Evolutionary conservation across 2,329 filamentous ascomycete species (phyloP).

Genomic region (Sphaceloma murrayae): DNA sequence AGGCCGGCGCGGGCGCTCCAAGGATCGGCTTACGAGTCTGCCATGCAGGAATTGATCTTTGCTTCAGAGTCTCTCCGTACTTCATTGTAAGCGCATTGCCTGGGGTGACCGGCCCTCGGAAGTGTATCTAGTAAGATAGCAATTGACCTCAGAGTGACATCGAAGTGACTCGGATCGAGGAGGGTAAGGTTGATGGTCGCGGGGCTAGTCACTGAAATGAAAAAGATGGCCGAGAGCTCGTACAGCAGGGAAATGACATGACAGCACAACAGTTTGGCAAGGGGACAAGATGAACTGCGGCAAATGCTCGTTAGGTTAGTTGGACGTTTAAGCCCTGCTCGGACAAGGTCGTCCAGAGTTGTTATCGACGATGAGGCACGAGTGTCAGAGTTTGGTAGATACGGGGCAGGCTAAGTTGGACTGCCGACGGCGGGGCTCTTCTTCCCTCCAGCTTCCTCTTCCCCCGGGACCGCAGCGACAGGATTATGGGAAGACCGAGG

Average conservation of each 20-base stretch:
- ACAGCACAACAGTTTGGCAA: too few species aligned
- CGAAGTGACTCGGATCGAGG: constrained; percentile 1
- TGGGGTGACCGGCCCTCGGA: background rate
- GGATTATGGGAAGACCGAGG: background rate
- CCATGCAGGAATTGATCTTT: constrained; percentile 74
- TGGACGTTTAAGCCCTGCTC: constrained; percentile 4
- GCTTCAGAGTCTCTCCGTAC: constrained; percentile 64
- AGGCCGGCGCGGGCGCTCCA: constrained; percentile 2
- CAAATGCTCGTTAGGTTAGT: too few species aligned
- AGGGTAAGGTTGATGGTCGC: too few species aligned
- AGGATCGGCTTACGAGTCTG: constrained; percentile 50
- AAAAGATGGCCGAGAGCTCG: too few species aligned
- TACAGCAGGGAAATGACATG: background rate
- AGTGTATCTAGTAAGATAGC: background rate
- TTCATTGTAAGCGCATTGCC: constrained; percentile 51
- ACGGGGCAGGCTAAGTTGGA: background rate
- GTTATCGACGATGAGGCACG: constrained; percentile 11
- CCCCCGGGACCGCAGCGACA: too few species aligned
- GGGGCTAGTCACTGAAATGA: too few species aligned
- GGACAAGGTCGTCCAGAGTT: background rate
- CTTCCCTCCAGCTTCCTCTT: background rate
- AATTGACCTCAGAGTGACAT: constrained; percentile 10
- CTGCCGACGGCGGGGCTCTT: constrained; percentile 5
- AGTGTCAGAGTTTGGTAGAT: constrained; percentile 12
- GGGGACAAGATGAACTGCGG: background rate